Evolutionary conservation across 306 rosid genomes (phyloP).

Genomic region (Senna tora): DNA sequence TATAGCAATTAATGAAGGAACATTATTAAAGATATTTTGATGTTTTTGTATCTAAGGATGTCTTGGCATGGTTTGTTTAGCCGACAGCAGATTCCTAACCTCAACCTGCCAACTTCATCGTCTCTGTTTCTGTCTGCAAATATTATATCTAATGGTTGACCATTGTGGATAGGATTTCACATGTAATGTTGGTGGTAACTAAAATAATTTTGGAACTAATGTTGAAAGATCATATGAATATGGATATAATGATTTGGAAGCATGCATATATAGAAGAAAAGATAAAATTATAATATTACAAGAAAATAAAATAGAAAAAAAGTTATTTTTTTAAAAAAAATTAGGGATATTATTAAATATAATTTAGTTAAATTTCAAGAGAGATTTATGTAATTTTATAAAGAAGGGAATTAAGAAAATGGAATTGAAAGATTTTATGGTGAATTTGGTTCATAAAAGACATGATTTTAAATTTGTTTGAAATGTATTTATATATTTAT

Average conservation of each 20-base stretch:
- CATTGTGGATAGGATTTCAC: constrained; percentile 32
- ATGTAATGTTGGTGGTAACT: constrained; percentile 39
- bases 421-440: too few species aligned
- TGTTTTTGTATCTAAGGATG: neutral
- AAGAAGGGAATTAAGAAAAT: too few species aligned
- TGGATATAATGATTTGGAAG: constrained; percentile 14
- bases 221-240: constrained; percentile 33
- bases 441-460: too few species aligned
- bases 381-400: too few species aligned
- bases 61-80: neutral
- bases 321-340: too few species aligned
- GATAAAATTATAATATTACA: too few species aligned
- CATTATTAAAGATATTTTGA: neutral
- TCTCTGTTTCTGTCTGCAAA: constrained; percentile 10
- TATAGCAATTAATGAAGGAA: too few species aligned
- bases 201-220: constrained; percentile 14
- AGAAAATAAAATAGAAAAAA: too few species aligned
- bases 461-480: too few species aligned
- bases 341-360: too few species aligned
- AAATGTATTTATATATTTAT: too few species aligned
- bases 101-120: neutral
- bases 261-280: neutral
- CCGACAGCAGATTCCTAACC: constrained; percentile 7
- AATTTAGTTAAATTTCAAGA: too few species aligned
- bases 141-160: constrained; percentile 28